Evolutionary conservation across 495 filamentous ascomycete genomes (phyloP), one percentile per base, ranked within the genome.

Genomic region (Usnea hakonensis): DNA sequence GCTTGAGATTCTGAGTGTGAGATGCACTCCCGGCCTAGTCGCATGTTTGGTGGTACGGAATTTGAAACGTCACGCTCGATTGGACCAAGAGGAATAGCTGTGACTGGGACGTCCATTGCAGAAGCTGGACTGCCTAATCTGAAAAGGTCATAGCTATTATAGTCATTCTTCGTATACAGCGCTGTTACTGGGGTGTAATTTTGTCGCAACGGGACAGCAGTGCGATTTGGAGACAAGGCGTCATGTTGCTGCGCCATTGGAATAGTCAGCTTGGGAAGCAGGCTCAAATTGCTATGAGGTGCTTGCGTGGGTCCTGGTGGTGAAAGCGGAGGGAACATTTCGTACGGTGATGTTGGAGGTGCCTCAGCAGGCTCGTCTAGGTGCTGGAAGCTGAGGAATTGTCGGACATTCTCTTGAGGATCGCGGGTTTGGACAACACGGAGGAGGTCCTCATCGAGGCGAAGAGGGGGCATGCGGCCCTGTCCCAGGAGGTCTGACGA

Each of bases 31-130:
- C 69, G 65, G 1, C 78, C 78, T 44, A 67, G 85, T 21, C 80
- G 80, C 91, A 97, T 96, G 72, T 96, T 84, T 7, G 94, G 93
- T 26, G 94, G 94, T 0, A 96, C 94, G 2, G 92, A 96, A 67
- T 95, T 90, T 6, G 90, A 92, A 13, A 74, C 74, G 57, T 89
- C 84, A 3, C 94, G 85, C 8, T 83, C 79, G 50, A 93, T 76
- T 3, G 87, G 87, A 0, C 85, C 87, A 4, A 85, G 62, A 0
- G 84, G 85, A 23, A 91, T 76, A 6, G 88, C 82, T 1, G 90
- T 94, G 4, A 95, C 70, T 0, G 94, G 92, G n/a, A 88, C 86
- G 72, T 97, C 94, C 78, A 89, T 87, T 59, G 92, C 90, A 0
- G 92, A 95, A 67, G 90, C 85, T 2, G 94, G 91, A 0, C 91